A percentile compares a stretch with the other conserved stretches of the same genome.
Evolutionary conservation across 805 yeast genomes (phyloP).

Genomic region (Saccharomycopsis malanga): DNA sequence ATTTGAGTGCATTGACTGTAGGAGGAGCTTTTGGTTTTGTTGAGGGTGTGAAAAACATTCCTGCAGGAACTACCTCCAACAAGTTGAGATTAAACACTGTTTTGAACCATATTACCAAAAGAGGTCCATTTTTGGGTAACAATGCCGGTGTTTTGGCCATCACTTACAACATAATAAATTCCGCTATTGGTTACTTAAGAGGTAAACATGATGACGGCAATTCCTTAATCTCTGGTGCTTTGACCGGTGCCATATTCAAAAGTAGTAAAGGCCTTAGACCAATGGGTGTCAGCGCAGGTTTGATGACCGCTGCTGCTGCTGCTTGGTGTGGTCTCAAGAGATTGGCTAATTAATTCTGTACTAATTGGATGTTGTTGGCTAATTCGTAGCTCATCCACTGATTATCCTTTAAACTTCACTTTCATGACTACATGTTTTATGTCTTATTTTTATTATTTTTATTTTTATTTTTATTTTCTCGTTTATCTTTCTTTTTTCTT

Average conservation of each 20-base stretch:
- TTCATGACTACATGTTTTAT: too few relatives aligned
- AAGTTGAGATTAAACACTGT: slow-evolving; percentile 83
- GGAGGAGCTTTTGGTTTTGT: slow-evolving; percentile 88
- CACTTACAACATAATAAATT: slow-evolving; percentile 78
- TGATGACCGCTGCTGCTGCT: slow-evolving; percentile 87
- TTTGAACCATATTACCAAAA: slow-evolving; percentile 83
- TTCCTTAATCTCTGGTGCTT: slow-evolving; percentile 81
- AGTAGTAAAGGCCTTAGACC: slow-evolving; percentile 80
- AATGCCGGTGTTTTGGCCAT: slow-evolving; percentile 91
- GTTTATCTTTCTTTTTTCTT: too few relatives aligned
- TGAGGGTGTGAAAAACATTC: slow-evolving; percentile 78
- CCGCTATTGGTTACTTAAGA: slow-evolving; percentile 69
- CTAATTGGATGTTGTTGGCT: neutral
- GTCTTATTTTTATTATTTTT: too few relatives aligned
- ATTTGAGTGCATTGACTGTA: slow-evolving; percentile 73
- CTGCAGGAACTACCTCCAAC: slow-evolving; percentile 59
- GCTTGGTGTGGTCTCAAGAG: slow-evolving; percentile 82
- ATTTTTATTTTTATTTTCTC: too few relatives aligned
- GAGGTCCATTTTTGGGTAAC: slow-evolving; percentile 95
- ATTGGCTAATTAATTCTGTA: slow-evolving; percentile 8
- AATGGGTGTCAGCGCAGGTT: slow-evolving; percentile 76
- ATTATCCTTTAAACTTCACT: too few relatives aligned
- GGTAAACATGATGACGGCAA: slow-evolving; percentile 85
- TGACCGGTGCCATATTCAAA: slow-evolving; percentile 88
- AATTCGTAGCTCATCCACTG: too few relatives aligned